These are phyloP conservation scores for Paraleonurus japonicus DNA, from an alignment of 257 asterid species.

Conservation along the genomic window DNA sequence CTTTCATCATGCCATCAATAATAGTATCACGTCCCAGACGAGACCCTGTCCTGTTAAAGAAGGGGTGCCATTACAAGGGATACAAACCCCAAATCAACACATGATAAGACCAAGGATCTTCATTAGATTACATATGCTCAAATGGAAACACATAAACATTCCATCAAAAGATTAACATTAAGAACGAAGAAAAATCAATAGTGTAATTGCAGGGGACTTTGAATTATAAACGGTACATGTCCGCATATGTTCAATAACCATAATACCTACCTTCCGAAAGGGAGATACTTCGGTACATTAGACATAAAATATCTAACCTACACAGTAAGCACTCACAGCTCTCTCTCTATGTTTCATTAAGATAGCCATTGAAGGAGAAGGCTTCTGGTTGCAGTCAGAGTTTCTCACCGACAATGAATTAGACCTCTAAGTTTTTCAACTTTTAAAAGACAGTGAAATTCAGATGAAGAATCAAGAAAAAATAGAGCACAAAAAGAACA, in stretches of 20 bases:
- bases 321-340: too few relatives aligned
- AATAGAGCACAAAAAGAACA: too few relatives aligned
- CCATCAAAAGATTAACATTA: background rate
- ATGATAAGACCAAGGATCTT: conserved; percentile 2
- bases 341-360: too few relatives aligned
- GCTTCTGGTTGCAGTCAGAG: too few relatives aligned
- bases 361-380: too few relatives aligned
- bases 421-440: too few relatives aligned
- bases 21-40: conserved; percentile 81
- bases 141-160: background rate
- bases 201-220: background rate
- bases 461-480: too few relatives aligned
- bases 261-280: conserved; percentile 63
- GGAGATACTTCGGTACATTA: conserved; percentile 79
- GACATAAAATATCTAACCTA: too few relatives aligned
- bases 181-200: conserved; percentile 1
- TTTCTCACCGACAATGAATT: too few relatives aligned
- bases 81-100: conserved; percentile 12
- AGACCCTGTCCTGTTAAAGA: conserved; percentile 66
- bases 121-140: background rate
- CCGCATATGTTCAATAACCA: background rate
- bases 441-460: too few relatives aligned
- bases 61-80: conserved; percentile 15
- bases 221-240: background rate
- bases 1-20: conserved; percentile 93